Base-by-base conservation (phyloP, 257 asterid genomes). In the Nicotiana tabacum region DNA sequence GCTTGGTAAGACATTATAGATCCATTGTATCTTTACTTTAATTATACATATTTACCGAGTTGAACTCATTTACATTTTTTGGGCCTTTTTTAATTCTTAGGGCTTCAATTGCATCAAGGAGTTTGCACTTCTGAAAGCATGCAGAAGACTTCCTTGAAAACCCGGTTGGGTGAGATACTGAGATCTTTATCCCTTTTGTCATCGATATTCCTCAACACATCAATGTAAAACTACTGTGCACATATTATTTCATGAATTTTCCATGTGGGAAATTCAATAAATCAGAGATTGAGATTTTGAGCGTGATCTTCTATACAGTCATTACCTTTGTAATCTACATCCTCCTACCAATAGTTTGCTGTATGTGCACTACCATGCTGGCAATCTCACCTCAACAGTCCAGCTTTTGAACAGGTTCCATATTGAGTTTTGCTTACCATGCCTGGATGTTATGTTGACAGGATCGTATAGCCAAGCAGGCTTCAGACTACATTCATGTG, bases 41-140 rank as follows among this genome's bases (percentile, higher is more conserved):
- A 16, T 76, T 51, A 27, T 51, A 17, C 16, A 65, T 77, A 11
- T 30, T 64, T 72, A 53, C 30, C 8, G 53, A 64, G 68, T 48
- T 53, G 77, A 67, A 74, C 66, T 24, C 6, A 39, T 68, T 29
- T 61, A 78, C 53, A 32, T 62, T 55, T 43, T 15, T 76, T 53
- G 27, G 84, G 48, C 56, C 12, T 68, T 57, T 81, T 62, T 65
- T 67, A 51, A 51, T 51, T 27, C 24, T 2, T 76, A 92, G 98
- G 98, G 92, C 95, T 65, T 90, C 92, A 74, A 86, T 86, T 69
- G 90, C 89, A 37, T 87, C 91, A 15, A 87, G 91, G 88, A 91
- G 87, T 83, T 88, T 89, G 57, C 90, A 77, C 57, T 90, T 82
- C 85, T 86, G 77, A 89, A 68, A 32, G 27, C 66, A 82, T 16